Evolutionary conservation across 345 rosid species (phyloP).

Genomic region (Ailanthus altissimus): DNA sequence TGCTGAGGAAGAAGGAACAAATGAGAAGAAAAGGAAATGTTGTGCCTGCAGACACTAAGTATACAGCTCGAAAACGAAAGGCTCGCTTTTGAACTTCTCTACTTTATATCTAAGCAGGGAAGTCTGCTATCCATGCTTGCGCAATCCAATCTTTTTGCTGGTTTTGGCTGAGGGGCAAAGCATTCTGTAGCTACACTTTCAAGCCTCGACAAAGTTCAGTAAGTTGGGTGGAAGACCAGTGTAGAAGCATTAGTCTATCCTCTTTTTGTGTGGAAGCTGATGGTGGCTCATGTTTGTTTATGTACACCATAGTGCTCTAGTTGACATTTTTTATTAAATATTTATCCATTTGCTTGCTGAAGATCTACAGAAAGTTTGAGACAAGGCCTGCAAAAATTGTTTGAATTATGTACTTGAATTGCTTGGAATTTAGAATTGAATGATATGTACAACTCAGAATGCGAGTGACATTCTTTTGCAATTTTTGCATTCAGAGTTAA

Average conservation of each 20-base stretch:
- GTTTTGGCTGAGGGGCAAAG: not conserved
- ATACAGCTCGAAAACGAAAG: constrained; percentile 84
- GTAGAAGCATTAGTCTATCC: not conserved
- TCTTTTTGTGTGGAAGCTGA: not conserved
- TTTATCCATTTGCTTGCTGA: not conserved
- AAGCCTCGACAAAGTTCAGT: not conserved
- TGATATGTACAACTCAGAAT: not conserved
- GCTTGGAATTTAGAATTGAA: no score
- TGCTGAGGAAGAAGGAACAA: constrained; percentile 84
- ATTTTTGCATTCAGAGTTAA: not conserved
- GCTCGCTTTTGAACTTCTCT: constrained; percentile 51
- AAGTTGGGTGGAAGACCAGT: not conserved
- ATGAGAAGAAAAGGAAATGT: constrained; percentile 74
- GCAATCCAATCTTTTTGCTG: not conserved
- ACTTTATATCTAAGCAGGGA: not conserved
- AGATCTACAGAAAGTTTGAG: not conserved
- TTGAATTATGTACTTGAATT: no score
- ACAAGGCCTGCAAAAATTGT: no score
- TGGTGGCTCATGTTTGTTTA: not conserved
- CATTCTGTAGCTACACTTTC: not conserved
- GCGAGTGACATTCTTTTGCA: not conserved
- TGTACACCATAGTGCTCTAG: not conserved
- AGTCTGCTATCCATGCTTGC: not conserved
- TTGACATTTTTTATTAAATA: not conserved
- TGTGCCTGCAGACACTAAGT: constrained; percentile 78